Evolutionary conservation across 305 asterid genomes (phyloP).

Genomic region (Rubia occidens): DNA sequence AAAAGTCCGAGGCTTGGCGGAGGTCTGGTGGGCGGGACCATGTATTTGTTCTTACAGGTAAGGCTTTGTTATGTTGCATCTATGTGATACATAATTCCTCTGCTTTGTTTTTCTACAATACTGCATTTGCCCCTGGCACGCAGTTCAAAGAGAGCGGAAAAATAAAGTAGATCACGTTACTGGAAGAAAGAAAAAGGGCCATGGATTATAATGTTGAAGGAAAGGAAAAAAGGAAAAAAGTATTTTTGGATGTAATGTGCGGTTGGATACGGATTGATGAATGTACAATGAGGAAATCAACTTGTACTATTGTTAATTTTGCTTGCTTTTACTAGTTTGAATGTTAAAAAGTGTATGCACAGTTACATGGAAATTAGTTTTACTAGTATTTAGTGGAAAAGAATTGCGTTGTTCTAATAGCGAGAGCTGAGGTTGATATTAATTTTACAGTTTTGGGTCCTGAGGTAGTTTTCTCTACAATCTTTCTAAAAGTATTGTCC

Average conservation of each 20-base stretch:
- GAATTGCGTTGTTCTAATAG: neutral
- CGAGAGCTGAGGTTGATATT: neutral
- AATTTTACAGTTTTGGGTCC: neutral
- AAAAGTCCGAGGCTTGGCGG: constrained; percentile 66
- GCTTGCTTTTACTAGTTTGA: neutral
- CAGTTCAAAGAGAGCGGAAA: too few relatives aligned
- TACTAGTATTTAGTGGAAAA: neutral
- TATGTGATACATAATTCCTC: neutral
- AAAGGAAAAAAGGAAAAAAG: neutral
- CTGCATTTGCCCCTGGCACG: neutral
- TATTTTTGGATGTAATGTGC: neutral
- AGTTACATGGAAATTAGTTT: neutral
- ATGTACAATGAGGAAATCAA: neutral
- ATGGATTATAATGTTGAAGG: neutral
- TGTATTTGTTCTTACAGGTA: constrained; percentile 91
- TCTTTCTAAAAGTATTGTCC: neutral
- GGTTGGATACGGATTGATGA: neutral
- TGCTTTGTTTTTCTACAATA: neutral
- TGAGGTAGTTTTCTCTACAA: neutral
- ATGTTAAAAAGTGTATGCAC: neutral
- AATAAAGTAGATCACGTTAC: neutral
- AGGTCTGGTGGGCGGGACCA: constrained; percentile 91
- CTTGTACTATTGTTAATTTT: neutral
- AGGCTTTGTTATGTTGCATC: neutral
- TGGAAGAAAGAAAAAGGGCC: neutral